Percentiles rank a stretch among this genome's conserved stretches.
These are phyloP conservation scores for Pyrrhoderma noxium DNA, from an alignment of 1,284 basidiomycete genomes.

Conservation along the genomic window DNA sequence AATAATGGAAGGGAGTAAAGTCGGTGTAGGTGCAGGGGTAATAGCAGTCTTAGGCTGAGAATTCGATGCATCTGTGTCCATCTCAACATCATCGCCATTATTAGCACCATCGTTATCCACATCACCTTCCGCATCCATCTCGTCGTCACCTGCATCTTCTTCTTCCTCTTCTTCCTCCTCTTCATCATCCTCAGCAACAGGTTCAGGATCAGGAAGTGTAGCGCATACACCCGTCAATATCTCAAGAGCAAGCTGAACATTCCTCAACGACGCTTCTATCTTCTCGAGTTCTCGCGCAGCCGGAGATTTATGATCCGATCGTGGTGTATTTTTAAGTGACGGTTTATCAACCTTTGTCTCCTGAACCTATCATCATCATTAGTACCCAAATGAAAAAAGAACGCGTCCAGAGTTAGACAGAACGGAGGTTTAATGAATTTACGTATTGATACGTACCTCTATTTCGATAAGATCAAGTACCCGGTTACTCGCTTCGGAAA, in stretches of 20 bases:
- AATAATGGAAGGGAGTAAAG: constrained; percentile 45
- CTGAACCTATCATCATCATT: constrained; percentile 37
- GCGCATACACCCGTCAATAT: constrained; percentile 83
- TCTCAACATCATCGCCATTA: constrained; percentile 24
- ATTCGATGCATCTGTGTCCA: constrained; percentile 29
- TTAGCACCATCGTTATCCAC: constrained; percentile 27
- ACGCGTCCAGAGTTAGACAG: too few species aligned
- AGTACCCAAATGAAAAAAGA: too few species aligned
- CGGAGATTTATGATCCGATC: constrained; percentile 64
- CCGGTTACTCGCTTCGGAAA: constrained; percentile 43
- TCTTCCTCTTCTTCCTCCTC: constrained; percentile 31
- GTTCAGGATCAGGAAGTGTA: constrained; percentile 70
- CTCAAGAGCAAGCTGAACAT: constrained; percentile 76
- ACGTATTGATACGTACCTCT: constrained; percentile 24
- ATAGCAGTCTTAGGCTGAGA: constrained; percentile 18
- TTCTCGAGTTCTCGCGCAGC: constrained; percentile 64
- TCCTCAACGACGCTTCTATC: constrained; percentile 68
- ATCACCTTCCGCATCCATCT: constrained; percentile 29
- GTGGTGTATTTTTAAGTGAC: constrained; percentile 53
- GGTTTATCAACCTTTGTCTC: constrained; percentile 40
- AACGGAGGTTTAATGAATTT: constrained; percentile 5
- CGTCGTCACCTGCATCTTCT: constrained; percentile 29
- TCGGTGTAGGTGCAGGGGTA: constrained; percentile 21
- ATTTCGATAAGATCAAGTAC: constrained; percentile 45
- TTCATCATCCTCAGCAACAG: constrained; percentile 26